A percentile compares a stretch with the other conserved stretches of the same genome.
Evolutionary conservation across 768 basidiomycete genomes (phyloP).

Genomic region (Russula sp.): DNA sequence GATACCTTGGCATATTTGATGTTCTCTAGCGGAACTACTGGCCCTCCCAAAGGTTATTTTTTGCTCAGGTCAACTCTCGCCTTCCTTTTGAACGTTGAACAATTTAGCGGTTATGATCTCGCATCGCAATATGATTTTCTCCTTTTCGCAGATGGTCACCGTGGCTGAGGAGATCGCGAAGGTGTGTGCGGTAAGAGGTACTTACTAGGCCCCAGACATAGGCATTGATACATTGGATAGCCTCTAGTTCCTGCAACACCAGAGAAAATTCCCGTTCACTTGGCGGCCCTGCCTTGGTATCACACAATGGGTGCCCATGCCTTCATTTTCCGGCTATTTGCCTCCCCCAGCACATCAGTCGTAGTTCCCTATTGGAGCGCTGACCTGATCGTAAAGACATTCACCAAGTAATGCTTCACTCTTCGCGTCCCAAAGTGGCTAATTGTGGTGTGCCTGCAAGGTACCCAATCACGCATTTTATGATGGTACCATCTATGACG

Average conservation of each 20-base stretch:
- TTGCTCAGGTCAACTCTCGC: background rate
- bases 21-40: slow-evolving; percentile 76
- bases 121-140: slow-evolving; percentile 51
- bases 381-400: slow-evolving; percentile 42
- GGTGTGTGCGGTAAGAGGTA: slow-evolving; percentile 36
- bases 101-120: slow-evolving; percentile 63
- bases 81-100: background rate
- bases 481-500: slow-evolving; percentile 16
- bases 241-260: slow-evolving; percentile 38
- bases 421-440: background rate
- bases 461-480: slow-evolving; percentile 9
- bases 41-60: slow-evolving; percentile 59
- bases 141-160: slow-evolving; percentile 31
- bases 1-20: slow-evolving; percentile 63
- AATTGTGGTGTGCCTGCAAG: background rate
- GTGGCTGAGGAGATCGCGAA: slow-evolving; percentile 30
- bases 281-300: slow-evolving; percentile 63
- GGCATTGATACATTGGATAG: slow-evolving; percentile 27
- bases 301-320: slow-evolving; percentile 60
- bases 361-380: slow-evolving; percentile 59
- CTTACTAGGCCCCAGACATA: background rate
- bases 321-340: slow-evolving; percentile 44
- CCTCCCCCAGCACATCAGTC: slow-evolving; percentile 43
- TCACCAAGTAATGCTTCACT: slow-evolving; percentile 46
- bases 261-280: slow-evolving; percentile 40